Evolutionary conservation across 257 asterid species (phyloP).

Genomic region (Ilex aquifolium): DNA sequence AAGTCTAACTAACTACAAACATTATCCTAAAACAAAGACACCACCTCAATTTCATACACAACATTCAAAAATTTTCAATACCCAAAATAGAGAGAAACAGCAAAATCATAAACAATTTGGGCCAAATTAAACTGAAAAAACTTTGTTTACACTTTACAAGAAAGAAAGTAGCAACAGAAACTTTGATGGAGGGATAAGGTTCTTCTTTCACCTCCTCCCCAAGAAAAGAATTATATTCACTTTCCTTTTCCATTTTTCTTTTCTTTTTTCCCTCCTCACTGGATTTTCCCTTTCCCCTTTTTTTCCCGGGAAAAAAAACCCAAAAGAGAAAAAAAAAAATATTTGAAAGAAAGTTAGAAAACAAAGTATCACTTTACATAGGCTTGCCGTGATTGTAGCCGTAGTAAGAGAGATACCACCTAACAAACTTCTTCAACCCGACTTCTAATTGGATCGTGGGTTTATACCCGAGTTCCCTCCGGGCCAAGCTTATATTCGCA

Average conservation of each 20-base stretch:
- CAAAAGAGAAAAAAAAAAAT: neutral
- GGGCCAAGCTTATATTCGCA: conserved; percentile 70
- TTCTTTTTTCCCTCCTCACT: neutral
- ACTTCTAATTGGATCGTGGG: conserved; percentile 80
- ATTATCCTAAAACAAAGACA: too few species aligned
- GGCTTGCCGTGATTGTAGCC: conserved; percentile 55
- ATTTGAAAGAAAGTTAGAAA: neutral
- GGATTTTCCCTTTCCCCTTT: conserved; percentile 1
- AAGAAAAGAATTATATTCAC: conserved; percentile 35
- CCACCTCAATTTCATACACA: too few species aligned
- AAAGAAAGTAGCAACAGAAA: conserved; percentile 13
- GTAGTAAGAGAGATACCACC: conserved; percentile 63
- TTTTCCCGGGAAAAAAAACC: neutral
- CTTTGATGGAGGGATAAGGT: conserved; percentile 13
- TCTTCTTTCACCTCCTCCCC: conserved; percentile 22
- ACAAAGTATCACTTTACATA: conserved; percentile 29
- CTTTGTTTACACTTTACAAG: conserved; percentile 30
- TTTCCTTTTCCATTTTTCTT: conserved; percentile 4
- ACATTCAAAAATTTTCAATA: neutral
- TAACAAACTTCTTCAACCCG: conserved; percentile 78
- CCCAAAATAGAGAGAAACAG: neutral
- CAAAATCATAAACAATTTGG: conserved; percentile 3
- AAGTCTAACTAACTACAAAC: too few species aligned
- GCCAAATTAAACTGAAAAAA: neutral
- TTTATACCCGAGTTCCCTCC: conserved; percentile 58